Evolutionary conservation across 192 early-diverging fungal genomes (phyloP).

Genomic region (Phlyctochytrium bullatum): DNA sequence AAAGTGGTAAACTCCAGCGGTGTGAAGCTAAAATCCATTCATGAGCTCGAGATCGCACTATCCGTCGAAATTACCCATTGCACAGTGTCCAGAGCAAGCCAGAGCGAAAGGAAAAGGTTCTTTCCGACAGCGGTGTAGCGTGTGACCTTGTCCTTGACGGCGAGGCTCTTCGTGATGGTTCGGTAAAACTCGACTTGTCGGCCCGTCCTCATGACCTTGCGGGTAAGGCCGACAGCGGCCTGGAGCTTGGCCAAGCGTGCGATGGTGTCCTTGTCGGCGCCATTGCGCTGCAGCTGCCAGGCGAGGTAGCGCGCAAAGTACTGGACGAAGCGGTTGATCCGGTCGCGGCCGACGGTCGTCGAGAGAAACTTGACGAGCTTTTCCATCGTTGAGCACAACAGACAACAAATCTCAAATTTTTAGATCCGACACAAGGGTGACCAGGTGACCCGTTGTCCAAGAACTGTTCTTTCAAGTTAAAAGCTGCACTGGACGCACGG

Average conservation of each 20-base stretch:
- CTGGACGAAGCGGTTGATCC: conserved; percentile 72
- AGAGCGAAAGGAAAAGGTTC: conserved; percentile 58
- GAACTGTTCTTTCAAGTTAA: no score
- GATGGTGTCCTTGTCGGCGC: conserved; percentile 52
- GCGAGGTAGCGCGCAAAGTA: conserved; percentile 72
- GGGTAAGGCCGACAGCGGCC: conserved; percentile 51
- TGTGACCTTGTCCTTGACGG: conserved; percentile 60
- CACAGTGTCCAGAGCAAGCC: conserved; percentile 62
- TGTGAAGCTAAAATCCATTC: conserved; percentile 44
- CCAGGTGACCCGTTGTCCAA: no score
- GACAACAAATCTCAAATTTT: neutral
- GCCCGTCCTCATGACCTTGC: conserved; percentile 71
- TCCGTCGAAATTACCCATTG: conserved; percentile 53
- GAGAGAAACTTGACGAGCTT: conserved; percentile 41
- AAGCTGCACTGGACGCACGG: no score
- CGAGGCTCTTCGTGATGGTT: conserved; percentile 50
- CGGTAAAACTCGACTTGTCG: conserved; percentile 63
- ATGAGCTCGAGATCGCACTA: conserved; percentile 1
- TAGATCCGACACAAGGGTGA: no score
- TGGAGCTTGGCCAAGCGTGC: conserved; percentile 60
- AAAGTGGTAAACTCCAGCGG: conserved; percentile 60
- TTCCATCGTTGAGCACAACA: conserved; percentile 15
- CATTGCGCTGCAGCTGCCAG: conserved; percentile 42
- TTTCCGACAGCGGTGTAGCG: conserved; percentile 51
- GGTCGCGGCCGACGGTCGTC: conserved; percentile 40